These are phyloP conservation scores for Afroboletus lepidellus DNA, from an alignment of 1,284 basidiomycete species.

Conservation along the genomic window DNA sequence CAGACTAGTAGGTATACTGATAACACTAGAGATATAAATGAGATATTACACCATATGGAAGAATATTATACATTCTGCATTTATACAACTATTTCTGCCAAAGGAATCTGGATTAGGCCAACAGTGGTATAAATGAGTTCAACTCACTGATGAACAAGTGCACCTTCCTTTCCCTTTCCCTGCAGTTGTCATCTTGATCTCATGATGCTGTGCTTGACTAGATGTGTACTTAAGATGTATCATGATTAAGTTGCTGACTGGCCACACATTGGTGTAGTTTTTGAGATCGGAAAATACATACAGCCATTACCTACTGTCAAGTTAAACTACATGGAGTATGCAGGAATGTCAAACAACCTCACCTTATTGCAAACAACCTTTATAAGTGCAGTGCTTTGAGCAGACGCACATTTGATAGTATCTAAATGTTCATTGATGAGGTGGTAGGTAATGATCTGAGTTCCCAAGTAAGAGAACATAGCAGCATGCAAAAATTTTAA, in stretches of 20 bases:
- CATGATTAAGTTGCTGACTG: constrained; percentile 1
- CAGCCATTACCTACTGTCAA: neutral
- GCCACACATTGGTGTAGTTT: neutral
- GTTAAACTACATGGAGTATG: neutral
- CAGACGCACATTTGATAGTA: neutral
- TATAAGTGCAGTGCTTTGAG: neutral
- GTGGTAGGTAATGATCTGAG: neutral
- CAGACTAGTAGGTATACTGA: too few species aligned
- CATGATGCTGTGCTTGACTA: neutral
- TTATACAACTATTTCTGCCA: too few species aligned
- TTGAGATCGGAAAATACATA: neutral
- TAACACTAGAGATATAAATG: too few species aligned
- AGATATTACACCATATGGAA: too few species aligned
- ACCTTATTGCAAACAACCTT: neutral
- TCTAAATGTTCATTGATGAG: neutral
- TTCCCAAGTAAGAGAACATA: neutral
- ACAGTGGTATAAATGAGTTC: too few species aligned
- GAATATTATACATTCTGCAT: too few species aligned
- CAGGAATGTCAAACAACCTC: neutral
- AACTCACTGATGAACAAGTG: neutral
- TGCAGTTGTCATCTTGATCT: neutral
- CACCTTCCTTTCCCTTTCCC: neutral
- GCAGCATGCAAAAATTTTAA: neutral
- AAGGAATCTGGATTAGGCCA: too few species aligned
- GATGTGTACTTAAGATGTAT: constrained; percentile 11